A percentile compares a stretch with the other conserved stretches of the same genome.
These are phyloP conservation scores for Aspergillus carbonarius DNA, from an alignment of 2,329 filamentous ascomycete species.

Conservation along the genomic window DNA sequence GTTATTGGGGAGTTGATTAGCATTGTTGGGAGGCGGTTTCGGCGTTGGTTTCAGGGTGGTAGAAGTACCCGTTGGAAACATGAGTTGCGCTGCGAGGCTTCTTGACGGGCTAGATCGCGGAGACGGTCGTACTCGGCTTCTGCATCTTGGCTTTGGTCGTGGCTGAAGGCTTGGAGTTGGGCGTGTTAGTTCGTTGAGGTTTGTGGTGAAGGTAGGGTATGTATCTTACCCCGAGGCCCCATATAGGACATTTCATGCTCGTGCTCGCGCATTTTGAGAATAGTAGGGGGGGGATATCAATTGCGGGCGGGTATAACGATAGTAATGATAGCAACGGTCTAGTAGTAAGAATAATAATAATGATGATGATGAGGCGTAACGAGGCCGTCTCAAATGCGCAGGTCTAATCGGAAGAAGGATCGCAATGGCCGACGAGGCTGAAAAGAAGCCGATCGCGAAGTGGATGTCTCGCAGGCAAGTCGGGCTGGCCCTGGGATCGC, in stretches of 20 bases:
- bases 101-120: slow-evolving; percentile 75
- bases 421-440: not conserved
- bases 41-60: not conserved
- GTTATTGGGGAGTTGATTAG: not conserved
- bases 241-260: slow-evolving; percentile 46
- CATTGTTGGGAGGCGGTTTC: not conserved
- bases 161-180: slow-evolving; percentile 65
- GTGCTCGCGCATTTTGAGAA: slow-evolving; percentile 40
- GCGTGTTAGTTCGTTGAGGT: slow-evolving; percentile 3
- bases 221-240: slow-evolving; percentile 38
- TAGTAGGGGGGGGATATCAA: not conserved
- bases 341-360: too few relatives aligned
- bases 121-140: slow-evolving; percentile 92
- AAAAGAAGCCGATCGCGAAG: not conserved
- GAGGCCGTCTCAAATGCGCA: not conserved
- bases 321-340: not conserved
- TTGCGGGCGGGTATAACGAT: not conserved
- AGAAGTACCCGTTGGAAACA: slow-evolving; percentile 68
- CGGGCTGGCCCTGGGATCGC: slow-evolving; percentile 9
- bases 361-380: not conserved
- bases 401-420: not conserved
- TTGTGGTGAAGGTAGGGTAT: not conserved
- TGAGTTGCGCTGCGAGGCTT: slow-evolving; percentile 72
- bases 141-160: slow-evolving; percentile 62
- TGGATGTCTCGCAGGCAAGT: not conserved